Percentiles rank a stretch among this genome's conserved stretches.
Conservation (phyloP, 2,329 filamentous ascomycete species). For the Aspergillus sp. region DNA sequence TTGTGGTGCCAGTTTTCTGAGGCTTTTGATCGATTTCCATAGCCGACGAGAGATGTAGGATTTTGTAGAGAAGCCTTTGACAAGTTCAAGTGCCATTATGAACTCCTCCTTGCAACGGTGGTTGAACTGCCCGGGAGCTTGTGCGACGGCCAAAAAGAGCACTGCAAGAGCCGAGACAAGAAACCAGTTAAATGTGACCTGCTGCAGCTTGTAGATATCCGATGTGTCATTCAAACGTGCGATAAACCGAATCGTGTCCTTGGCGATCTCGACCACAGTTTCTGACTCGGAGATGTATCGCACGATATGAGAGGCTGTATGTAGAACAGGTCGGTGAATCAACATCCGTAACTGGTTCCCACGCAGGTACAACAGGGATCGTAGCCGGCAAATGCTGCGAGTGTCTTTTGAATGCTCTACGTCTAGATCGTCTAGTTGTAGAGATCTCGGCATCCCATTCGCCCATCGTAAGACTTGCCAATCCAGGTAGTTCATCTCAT, state of each 20-base stretch:
- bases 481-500: conserved; percentile 75
- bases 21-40: conserved; percentile 58
- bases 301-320: conserved; percentile 69
- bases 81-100: conserved; percentile 60
- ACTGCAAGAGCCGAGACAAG: conserved; percentile 59
- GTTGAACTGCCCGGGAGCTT: conserved; percentile 57
- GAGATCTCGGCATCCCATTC: conserved; percentile 58
- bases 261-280: conserved; percentile 59
- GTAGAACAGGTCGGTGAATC: conserved; percentile 80
- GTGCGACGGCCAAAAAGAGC: conserved; percentile 59
- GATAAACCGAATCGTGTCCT: conserved; percentile 59
- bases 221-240: conserved; percentile 57
- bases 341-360: conserved; percentile 85
- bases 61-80: conserved; percentile 56
- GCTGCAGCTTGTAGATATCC: conserved; percentile 58
- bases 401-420: conserved; percentile 25
- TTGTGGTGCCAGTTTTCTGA: conserved; percentile 57
- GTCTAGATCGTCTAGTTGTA: conserved; percentile 49
- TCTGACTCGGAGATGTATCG: conserved; percentile 68
- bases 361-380: conserved; percentile 80
- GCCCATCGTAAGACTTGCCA: conserved; percentile 83
- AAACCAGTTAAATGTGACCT: conserved; percentile 63
- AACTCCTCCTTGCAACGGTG: conserved; percentile 57
- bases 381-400: conserved; percentile 66
- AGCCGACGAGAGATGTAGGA: conserved; percentile 58